These are phyloP conservation scores for Didymella lethalis DNA, from an alignment of 2,329 filamentous ascomycete genomes.

Conservation along the genomic window DNA sequence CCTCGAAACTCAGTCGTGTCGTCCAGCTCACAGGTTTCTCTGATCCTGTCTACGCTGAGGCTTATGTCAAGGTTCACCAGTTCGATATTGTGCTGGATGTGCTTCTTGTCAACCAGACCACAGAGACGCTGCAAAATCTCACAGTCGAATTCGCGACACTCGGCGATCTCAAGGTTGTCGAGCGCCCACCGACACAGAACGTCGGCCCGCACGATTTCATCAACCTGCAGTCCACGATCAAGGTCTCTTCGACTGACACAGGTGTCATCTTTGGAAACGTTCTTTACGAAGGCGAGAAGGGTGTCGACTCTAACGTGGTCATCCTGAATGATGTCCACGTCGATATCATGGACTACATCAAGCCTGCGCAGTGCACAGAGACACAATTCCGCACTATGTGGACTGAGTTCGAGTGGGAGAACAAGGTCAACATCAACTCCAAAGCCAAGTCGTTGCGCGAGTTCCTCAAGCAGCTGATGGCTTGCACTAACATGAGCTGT, in stretches of 20 bases:
- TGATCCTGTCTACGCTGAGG: constrained; percentile 97
- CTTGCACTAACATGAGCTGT: constrained; percentile 98
- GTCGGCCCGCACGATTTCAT: constrained; percentile 95
- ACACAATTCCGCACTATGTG: constrained; percentile 99
- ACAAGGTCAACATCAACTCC: constrained; percentile 99
- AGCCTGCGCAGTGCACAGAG: constrained; percentile 94
- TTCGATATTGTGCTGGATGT: constrained; percentile 99
- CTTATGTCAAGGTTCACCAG: constrained; percentile 96
- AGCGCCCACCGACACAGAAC: constrained; percentile 95
- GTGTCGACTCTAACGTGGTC: constrained; percentile 81
- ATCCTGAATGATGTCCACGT: constrained; percentile 98
- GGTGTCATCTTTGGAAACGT: constrained; percentile 99
- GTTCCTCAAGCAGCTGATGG: constrained; percentile 94
- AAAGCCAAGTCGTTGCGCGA: constrained; percentile 91
- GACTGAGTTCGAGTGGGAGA: constrained; percentile 99
- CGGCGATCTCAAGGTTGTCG: constrained; percentile 96
- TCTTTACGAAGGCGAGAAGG: constrained; percentile 84
- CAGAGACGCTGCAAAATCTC: constrained; percentile 93
- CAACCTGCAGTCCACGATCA: constrained; percentile 98
- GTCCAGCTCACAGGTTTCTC: constrained; percentile 98
- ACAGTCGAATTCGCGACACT: constrained; percentile 99
- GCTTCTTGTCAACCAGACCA: constrained; percentile 94
- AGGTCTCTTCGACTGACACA: constrained; percentile 96
- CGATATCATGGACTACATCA: constrained; percentile 99
- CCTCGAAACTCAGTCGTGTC: constrained; percentile 92